These are phyloP conservation scores for Phialocephala sp. DNA, from an alignment of 2,329 filamentous ascomycete species.

Conservation along the genomic window DNA sequence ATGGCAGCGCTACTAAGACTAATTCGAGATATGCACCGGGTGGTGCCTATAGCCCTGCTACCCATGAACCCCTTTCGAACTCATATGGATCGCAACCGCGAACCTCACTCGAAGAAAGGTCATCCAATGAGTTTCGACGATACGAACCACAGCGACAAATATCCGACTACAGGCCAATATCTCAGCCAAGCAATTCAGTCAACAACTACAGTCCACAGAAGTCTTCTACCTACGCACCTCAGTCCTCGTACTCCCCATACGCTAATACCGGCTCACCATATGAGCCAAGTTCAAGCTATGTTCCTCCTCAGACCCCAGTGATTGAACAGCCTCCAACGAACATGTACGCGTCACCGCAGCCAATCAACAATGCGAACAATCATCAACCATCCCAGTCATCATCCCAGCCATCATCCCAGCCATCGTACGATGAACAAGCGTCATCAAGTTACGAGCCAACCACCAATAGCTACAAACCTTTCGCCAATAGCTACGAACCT, in stretches of 20 bases:
- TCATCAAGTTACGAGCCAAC: constrained; percentile 12
- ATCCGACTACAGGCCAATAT: constrained; percentile 45
- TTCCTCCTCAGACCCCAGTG: constrained; percentile 27
- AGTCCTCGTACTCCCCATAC: constrained; percentile 32
- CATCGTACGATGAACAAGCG: constrained; percentile 46
- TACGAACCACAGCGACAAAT: constrained; percentile 51
- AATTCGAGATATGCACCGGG: constrained; percentile 43
- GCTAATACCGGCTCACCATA: constrained; percentile 29
- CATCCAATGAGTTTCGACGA: constrained; percentile 50
- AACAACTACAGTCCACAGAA: constrained; percentile 37
- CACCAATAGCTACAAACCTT: constrained; percentile 17
- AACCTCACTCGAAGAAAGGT: constrained; percentile 52
- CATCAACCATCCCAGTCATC: constrained; percentile 27
- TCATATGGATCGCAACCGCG: constrained; percentile 44
- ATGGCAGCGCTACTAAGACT: constrained; percentile 37
- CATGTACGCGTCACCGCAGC: constrained; percentile 35
- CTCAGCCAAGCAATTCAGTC: constrained; percentile 39
- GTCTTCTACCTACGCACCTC: constrained; percentile 28
- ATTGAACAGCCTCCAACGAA: constrained; percentile 30
- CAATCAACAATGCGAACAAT: constrained; percentile 30
- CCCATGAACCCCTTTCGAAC: constrained; percentile 33
- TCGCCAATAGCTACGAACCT: constrained; percentile 33
- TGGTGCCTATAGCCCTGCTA: constrained; percentile 31
- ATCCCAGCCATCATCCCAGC: constrained; percentile 27
- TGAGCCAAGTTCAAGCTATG: constrained; percentile 27